These are phyloP conservation scores for Sarocladium brachiariae DNA, from an alignment of 2,329 filamentous ascomycete genomes.

Conservation along the genomic window DNA sequence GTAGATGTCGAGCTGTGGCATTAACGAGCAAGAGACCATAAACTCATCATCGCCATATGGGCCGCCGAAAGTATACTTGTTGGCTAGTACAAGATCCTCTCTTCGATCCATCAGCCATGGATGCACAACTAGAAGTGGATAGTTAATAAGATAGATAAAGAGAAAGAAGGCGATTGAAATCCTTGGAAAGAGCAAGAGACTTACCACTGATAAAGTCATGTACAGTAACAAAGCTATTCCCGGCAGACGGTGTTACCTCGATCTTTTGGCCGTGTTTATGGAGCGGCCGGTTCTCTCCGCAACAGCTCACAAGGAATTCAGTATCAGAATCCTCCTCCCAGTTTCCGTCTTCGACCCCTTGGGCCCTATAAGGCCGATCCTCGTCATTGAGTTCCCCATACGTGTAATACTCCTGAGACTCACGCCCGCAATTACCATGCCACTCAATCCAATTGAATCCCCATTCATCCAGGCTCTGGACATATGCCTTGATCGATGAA, in stretches of 20 bases:
- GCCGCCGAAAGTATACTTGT: not conserved
- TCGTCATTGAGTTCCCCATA: slow-evolving; percentile 17
- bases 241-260: slow-evolving; percentile 17
- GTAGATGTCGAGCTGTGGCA: not conserved
- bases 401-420: slow-evolving; percentile 14
- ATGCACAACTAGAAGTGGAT: not conserved
- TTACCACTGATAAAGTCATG: slow-evolving; percentile 17
- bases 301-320: slow-evolving; percentile 19
- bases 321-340: slow-evolving; percentile 19
- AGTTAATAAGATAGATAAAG: not conserved
- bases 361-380: slow-evolving; percentile 13
- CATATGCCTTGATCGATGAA: slow-evolving; percentile 18
- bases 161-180: no score
- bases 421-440: slow-evolving; percentile 16
- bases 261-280: slow-evolving; percentile 15
- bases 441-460: slow-evolving; percentile 17
- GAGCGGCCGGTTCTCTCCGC: slow-evolving; percentile 18
- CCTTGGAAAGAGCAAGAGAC: not conserved
- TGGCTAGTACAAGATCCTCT: not conserved
- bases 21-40: not conserved
- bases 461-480: slow-evolving; percentile 19
- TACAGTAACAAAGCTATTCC: slow-evolving; percentile 19
- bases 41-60: not conserved
- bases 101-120: not conserved
- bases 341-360: slow-evolving; percentile 17